Percentiles rank a stretch among this genome's conserved stretches.
phyloP scores from a whole-genome alignment of 225 moss, liverwort and hornwort genomes.

The Neckera pumila region DNA sequence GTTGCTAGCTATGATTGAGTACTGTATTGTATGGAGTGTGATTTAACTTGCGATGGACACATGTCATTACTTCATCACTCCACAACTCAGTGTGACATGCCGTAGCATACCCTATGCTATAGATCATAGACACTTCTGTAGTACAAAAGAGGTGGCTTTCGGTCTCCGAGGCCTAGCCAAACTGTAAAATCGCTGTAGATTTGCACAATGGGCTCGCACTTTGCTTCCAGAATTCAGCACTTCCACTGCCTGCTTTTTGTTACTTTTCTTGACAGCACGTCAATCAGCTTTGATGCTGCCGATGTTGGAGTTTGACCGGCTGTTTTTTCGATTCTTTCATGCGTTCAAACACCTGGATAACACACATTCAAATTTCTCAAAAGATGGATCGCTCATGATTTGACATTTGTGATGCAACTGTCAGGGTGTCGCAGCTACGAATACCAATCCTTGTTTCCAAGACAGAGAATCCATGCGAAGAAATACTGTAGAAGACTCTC shows the following conservation, averaged over 20 bases:
- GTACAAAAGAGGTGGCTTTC: not conserved
- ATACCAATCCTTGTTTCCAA: not conserved
- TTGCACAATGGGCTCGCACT: constrained; percentile 16
- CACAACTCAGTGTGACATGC: not conserved
- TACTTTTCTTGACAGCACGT: constrained; percentile 43
- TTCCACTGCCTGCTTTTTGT: constrained; percentile 18
- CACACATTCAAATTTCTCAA: not conserved
- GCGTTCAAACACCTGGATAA: constrained; percentile 5
- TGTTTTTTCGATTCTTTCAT: constrained; percentile 45
- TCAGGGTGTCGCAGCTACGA: not conserved
- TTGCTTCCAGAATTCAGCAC: constrained; percentile 14
- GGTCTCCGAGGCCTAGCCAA: constrained; percentile 33
- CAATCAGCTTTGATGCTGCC: constrained; percentile 10
- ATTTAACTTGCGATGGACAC: not conserved
- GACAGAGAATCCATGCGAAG: not conserved
- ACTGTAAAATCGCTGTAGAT: constrained; percentile 36
- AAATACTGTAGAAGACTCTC: not conserved
- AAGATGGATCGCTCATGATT: not conserved
- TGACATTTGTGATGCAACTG: not conserved
- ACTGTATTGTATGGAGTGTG: too few relatives aligned
- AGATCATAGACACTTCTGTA: not conserved
- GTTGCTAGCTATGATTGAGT: not conserved
- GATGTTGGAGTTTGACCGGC: constrained; percentile 22
- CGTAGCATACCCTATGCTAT: not conserved
- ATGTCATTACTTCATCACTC: not conserved